Evolutionary conservation across 768 basidiomycete species (phyloP).

Genomic region (Suillus hirtellus): DNA sequence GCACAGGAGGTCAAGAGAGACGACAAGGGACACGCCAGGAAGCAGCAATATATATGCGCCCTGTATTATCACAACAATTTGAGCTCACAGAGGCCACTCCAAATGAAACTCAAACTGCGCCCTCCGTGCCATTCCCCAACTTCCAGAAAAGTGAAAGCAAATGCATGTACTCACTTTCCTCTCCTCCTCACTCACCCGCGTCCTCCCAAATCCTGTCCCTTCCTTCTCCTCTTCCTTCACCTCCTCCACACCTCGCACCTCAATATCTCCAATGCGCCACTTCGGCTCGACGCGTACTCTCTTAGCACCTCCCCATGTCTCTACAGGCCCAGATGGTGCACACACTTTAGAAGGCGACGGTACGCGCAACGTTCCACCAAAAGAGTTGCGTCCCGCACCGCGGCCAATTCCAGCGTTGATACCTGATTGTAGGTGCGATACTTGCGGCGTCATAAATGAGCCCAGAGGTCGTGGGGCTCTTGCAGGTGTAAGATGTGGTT

Average conservation of each 20-base stretch:
- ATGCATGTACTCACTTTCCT: slow-evolving; percentile 13
- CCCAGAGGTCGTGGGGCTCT: slow-evolving; percentile 26
- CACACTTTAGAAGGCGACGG: slow-evolving; percentile 9
- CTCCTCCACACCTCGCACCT: slow-evolving; percentile 2
- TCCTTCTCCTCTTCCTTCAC: slow-evolving; percentile 15
- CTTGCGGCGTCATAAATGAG: slow-evolving; percentile 63
- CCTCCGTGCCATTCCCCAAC: not conserved
- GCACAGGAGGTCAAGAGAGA: not conserved
- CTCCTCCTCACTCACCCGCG: slow-evolving; percentile 18
- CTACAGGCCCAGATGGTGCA: slow-evolving; percentile 34
- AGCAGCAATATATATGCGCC: not conserved
- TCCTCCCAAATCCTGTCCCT: slow-evolving; percentile 1
- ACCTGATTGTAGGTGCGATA: slow-evolving; percentile 16
- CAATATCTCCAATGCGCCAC: slow-evolving; percentile 58
- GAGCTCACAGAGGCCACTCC: not conserved
- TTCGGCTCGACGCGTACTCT: slow-evolving; percentile 49
- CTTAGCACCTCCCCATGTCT: slow-evolving; percentile 20
- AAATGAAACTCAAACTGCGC: not conserved
- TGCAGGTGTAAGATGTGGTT: slow-evolving; percentile 6
- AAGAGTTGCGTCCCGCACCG: slow-evolving; percentile 37
- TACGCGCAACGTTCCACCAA: slow-evolving; percentile 35
- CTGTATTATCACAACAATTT: not conserved
- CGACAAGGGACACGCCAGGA: not conserved
- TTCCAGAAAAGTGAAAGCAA: not conserved
- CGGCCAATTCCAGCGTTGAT: slow-evolving; percentile 12